Base-by-base conservation (phyloP, 2,329 filamentous ascomycete species). In the Alternaria triticimaculans region DNA sequence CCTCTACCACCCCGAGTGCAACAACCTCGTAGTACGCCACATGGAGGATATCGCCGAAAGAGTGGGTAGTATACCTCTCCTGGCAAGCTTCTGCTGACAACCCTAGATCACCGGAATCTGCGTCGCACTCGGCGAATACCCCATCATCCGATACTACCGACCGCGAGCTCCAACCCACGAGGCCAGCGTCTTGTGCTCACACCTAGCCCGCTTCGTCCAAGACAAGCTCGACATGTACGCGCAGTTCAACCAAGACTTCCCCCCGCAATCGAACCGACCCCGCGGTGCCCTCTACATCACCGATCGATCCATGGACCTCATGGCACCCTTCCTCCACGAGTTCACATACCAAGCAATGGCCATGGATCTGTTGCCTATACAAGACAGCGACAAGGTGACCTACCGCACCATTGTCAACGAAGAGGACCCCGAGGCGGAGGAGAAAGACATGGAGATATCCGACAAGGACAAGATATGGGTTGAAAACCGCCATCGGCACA, bases 271-370 rank as follows among this genome's bases (percentile, higher is more conserved):
- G 9, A 87, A 89, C 55, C 86, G 95, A 57, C 95, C 94, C 7
- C 90, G 92, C 67, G 93, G 93, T 43, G 88, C 94, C 1, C 87
- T 99, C 1, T 84, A 97, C 73, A 91, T 99, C 65, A 92, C 94
- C 1, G 96, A 98, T 79, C 88, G 96, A 65, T 93, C 94, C 8
- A 96, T 99, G 91, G 96, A 99, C 78, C 81, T 97, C 4, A 89
- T 91, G 82, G 90, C 95, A 0, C 96, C 96, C 1, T 82, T 98
- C 11, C 78, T 98, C 5, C 96, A 99, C 81, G 96, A 99, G 75
- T 97, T 99, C 78, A 97, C 96, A 12, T 99, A 98, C 78, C 96
- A 99, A 80, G 94, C 96, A 55, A 98, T 99, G 95, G 95, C 93
- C 4, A 93, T 97, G 79, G 96, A 99, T 77, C 84, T 99, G 9